Base-by-base conservation (phyloP, 257 asterid genomes). In the Solanum peruvianum region DNA sequence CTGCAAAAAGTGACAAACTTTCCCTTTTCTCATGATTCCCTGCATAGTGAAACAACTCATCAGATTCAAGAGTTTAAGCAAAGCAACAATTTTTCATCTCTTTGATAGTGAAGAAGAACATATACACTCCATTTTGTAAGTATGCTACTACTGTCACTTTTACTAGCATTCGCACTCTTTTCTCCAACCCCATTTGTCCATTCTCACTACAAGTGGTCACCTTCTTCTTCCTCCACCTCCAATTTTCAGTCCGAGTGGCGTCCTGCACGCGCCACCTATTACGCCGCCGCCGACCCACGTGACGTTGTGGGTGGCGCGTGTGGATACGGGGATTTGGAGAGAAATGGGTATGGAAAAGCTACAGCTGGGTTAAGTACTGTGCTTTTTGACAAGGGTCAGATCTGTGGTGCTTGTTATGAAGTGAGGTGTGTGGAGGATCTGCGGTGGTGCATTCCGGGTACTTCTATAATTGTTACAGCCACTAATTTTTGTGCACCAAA, bases 401-500 rank as follows among this genome's bases (percentile, higher is more conserved):
- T 95, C 96, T 97, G 99, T 90, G 99, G 98, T 87, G 99, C 99
- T 35, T 97, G 99, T 89, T 95, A 87, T 91, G 97, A 94, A 85
- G 91, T 97, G 87, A 92, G 94, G 76, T 97, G 99, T 92, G 98
- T 94, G 15, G 97, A 95, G 80, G 99, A 95, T 82, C 92, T 94
- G 88, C 90, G 94, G 20, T 97, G 98, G 98, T 97, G 99, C 89
- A 94, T 95, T 86, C 99, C 99, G 7, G 98, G 99, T 49, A 95
- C 99, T 0, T 95, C 98, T 15, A 94, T 92, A 27, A 94, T 97
- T 89, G 94, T 97, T 15, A 97, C 99, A 39, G 98, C 98, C 47
- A 97, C 98, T 27, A 97, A 97, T 35, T 97, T 97, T 91, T 97
- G 99, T 92, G 97, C 99, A 71, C 99, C 99, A 5, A 95, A 97